A percentile compares a stretch with the other conserved stretches of the same genome.
Conservation (phyloP, 768 basidiomycete species). For the Mycena sanguinolenta region DNA sequence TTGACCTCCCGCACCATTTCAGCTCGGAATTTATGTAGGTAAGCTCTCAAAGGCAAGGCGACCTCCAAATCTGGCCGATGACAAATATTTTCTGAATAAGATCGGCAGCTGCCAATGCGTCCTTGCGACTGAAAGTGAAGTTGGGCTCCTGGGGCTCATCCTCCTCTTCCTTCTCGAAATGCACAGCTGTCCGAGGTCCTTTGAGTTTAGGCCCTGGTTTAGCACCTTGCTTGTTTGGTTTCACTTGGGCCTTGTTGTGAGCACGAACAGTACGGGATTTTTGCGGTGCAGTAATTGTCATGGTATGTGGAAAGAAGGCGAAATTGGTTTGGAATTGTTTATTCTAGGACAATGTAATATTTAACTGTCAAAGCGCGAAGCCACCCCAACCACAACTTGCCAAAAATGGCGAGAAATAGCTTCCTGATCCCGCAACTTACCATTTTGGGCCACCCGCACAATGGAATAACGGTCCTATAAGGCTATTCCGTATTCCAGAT, state of each 20-base stretch:
- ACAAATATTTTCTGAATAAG: background rate
- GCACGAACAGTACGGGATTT: no score
- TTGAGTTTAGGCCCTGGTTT: no score
- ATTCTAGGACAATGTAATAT: no score
- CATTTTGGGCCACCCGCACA: constrained; percentile 3
- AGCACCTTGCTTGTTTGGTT: no score
- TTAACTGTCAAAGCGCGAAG: no score
- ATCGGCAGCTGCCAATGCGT: background rate
- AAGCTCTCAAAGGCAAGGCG: background rate
- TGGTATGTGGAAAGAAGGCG: no score
- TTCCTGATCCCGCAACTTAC: background rate
- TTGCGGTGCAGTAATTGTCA: no score
- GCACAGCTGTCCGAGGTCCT: no score
- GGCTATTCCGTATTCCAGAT: no score
- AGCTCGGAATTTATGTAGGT: background rate
- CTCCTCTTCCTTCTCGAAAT: no score
- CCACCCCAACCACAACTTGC: background rate
- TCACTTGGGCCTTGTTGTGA: no score
- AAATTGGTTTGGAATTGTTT: no score
- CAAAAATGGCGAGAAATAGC: background rate
- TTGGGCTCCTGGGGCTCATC: background rate
- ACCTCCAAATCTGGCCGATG: constrained; percentile 8
- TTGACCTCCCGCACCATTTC: background rate
- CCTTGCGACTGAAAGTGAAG: background rate
- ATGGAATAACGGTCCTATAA: constrained; percentile 13